phyloP scores from a whole-genome alignment of 805 yeast species.

The Blastobotrys attinorum region DNA sequence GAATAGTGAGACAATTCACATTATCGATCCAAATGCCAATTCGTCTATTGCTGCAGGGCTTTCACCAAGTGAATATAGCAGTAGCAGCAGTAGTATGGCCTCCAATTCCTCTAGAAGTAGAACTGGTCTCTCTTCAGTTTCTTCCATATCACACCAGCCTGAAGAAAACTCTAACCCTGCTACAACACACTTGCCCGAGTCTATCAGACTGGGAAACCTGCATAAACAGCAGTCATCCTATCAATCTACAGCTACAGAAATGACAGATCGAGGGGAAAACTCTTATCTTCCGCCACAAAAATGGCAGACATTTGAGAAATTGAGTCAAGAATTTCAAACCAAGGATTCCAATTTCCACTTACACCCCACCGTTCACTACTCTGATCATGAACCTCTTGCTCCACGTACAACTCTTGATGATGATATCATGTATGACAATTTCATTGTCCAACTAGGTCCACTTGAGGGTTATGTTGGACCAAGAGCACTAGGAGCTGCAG shows the following conservation, averaged over 20 bases:
- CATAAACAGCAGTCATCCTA: too few relatives aligned
- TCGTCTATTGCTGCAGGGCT: neutral
- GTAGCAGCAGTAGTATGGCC: neutral
- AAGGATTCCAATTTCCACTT: conserved; percentile 7
- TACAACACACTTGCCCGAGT: too few relatives aligned
- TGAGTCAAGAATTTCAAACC: neutral
- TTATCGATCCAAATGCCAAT: conserved; percentile 22
- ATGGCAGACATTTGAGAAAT: conserved; percentile 12
- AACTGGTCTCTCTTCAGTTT: neutral
- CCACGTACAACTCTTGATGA: conserved; percentile 24
- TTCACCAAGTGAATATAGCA: too few relatives aligned
- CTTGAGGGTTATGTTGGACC: conserved; percentile 44
- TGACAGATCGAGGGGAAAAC: too few relatives aligned
- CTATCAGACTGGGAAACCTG: too few relatives aligned
- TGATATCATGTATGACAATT: conserved; percentile 43
- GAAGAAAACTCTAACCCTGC: neutral
- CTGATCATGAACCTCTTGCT: conserved; percentile 4
- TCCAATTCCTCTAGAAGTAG: neutral
- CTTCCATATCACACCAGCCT: neutral
- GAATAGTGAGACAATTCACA: conserved; percentile 39
- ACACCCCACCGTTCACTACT: conserved; percentile 13
- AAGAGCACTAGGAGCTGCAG: conserved; percentile 31
- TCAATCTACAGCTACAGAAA: too few relatives aligned
- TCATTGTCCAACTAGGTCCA: conserved; percentile 48
- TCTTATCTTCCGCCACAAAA: conserved; percentile 15